Evolutionary conservation across 176 grass and related monocot genomes (phyloP).

Genomic region (Hordeum marinum): DNA sequence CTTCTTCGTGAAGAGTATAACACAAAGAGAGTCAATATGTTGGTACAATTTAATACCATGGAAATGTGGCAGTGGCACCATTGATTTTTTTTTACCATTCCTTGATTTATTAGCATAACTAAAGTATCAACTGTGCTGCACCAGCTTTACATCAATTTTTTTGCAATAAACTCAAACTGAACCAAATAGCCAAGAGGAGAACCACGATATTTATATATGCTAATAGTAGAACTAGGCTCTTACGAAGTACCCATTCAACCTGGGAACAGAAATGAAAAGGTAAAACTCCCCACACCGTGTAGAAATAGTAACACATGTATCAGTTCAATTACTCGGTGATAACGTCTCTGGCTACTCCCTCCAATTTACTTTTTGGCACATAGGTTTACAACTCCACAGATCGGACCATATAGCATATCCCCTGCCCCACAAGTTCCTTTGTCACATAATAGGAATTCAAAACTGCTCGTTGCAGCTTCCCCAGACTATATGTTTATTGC

Average conservation of each 20-base stretch:
- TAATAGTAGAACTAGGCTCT: neutral
- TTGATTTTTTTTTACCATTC: neutral
- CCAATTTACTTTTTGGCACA: neutral
- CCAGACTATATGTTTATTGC: neutral
- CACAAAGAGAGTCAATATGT: neutral
- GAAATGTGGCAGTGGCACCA: neutral
- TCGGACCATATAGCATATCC: neutral
- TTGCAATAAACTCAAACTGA: neutral
- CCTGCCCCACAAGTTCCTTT: neutral
- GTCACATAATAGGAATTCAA: neutral
- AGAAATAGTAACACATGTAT: neutral
- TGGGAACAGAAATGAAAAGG: neutral
- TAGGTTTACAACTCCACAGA: neutral
- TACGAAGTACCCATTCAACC: neutral
- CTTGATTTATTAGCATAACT: neutral
- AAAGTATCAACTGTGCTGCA: neutral
- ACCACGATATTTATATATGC: neutral
- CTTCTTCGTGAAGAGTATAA: slow-evolving; percentile 6
- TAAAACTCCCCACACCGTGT: neutral
- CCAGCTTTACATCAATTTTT: neutral
- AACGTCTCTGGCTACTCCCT: neutral
- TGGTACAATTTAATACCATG: neutral
- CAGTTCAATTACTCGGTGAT: neutral
- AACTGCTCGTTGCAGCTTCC: neutral
- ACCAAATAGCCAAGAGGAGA: neutral